Base-by-base conservation (phyloP, 306 rosid genomes). In the Fragaria nilgerrensis region DNA sequence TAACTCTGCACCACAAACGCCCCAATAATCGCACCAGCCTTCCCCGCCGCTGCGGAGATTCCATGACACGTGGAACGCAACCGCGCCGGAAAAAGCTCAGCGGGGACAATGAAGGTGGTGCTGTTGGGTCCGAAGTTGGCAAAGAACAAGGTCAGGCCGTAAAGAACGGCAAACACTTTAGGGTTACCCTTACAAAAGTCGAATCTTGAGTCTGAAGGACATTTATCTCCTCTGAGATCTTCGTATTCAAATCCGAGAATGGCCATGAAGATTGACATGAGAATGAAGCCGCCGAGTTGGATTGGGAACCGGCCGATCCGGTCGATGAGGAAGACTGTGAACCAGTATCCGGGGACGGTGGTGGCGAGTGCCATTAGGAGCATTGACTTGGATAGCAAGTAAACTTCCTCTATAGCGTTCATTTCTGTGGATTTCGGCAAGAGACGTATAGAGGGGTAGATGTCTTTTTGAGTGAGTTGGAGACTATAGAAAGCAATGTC, bases 111-210 rank as follows among this genome's bases (percentile, higher is more conserved):
- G 65, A 87, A 89, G 13, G 91, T 87, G 1, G 91, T 87, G 77
- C 87, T 84, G 77, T 89, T 89, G 9, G 93, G 91, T 34, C 93
- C 93, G 62, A 89, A 89, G 84, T 89, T 89, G 8, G 93, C 87
- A 19, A 89, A 89, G 76, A 89, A 84, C 43, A 89, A 78, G 76
- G 89, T 84, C 20, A 82, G 55, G 37, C 87, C 90, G 43, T 62
- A 86, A 37, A 90, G 56, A 34, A 69, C 12, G 0, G 32, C 61
- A 45, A 77, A 77, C 61, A 39, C 9, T 17, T 0, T 22, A 2
- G 34, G 19, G 45, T 55, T 48, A 3, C 75, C 80, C 0, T 56
- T 3, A 20, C 75, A 77, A n/a, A 16, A 77, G 0, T 68, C 45
- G 22, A 0, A 2, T 0, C 55, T 36, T 53, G 58, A 1, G 48